Evolutionary conservation across 495 filamentous ascomycete species (phyloP), one percentile per base, ranked within the genome.

Genomic region (Hypoxylon rickii): DNA sequence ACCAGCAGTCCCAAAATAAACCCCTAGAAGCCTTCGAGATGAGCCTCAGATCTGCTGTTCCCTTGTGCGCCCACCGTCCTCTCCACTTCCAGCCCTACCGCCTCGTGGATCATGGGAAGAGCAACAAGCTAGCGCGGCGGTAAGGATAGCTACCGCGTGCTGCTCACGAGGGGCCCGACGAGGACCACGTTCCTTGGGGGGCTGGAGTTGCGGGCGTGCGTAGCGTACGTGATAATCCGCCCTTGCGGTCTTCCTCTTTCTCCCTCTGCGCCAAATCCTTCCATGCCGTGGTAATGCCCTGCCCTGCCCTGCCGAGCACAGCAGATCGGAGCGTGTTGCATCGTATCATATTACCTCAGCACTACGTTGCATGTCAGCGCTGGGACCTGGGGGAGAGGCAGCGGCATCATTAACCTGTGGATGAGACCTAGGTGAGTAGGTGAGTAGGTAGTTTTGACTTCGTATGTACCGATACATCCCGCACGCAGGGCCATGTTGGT

Each of bases 271-370:
- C 48, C n/a, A n/a, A n/a, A 48, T 59, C 42, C 49, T 18, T 12
- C 33, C 40, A 4, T 38, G n/a, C n/a, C n/a, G n/a, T n/a, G n/a
- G n/a, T n/a, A n/a, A n/a, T n/a, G n/a, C n/a, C n/a, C n/a, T n/a
- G n/a, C n/a, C n/a, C n/a, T n/a, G n/a, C n/a, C 26, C 5, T 5
- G 10, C 5, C 24, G 20, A 17, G 19, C 15, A 13, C 18, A 24
- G 32, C 46, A 60, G 50, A 60, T 55, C 38, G 50, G 32, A 38
- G 45, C 33, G 40, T 50, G 56, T 60, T 43, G 44, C 50, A 60
- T 54, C 29, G 55, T 44, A 46, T 45, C 7, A 2, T 17, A 42
- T 42, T 26, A 41, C 43, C 8, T 20, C 15, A 36, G 43, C 43
- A 19, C 29, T 8, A 7, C 12, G 32, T 13, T 34, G 12, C 32